phyloP scores from a whole-genome alignment of 805 yeast genomes.

The Candida ortonii region DNA sequence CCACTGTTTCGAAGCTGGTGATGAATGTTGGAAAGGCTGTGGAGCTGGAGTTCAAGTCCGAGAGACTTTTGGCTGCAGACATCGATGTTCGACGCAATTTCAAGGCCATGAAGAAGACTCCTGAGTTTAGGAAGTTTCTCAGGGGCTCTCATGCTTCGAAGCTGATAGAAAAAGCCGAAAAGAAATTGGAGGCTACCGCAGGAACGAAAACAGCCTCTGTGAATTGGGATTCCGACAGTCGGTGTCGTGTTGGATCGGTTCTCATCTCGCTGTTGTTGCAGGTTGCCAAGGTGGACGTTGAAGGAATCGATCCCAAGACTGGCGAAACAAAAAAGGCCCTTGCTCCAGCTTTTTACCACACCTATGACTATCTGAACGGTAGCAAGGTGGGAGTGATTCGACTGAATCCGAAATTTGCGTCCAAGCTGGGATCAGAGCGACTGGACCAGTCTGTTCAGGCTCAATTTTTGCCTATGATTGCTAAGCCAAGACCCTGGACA shows the following conservation, averaged over 20 bases:
- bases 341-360: constrained; percentile 89
- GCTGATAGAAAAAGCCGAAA: constrained; percentile 27
- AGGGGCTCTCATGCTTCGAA: constrained; percentile 31
- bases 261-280: constrained; percentile 71
- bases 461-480: constrained; percentile 88
- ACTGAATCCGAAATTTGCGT: constrained; percentile 66
- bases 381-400: constrained; percentile 77
- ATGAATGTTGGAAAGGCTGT: constrained; percentile 78
- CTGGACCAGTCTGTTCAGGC: constrained; percentile 66
- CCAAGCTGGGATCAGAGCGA: constrained; percentile 64
- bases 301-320: constrained; percentile 78
- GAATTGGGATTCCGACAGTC: constrained; percentile 32
- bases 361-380: constrained; percentile 79
- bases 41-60: constrained; percentile 79
- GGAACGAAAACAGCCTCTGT: constrained; percentile 10
- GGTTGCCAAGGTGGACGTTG: constrained; percentile 78
- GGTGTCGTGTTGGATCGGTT: constrained; percentile 78
- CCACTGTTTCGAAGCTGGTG: constrained; percentile 81
- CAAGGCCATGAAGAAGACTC: constrained; percentile 45
- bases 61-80: constrained; percentile 57
- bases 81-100: constrained; percentile 52
- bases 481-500: constrained; percentile 87
- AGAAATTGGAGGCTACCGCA: constrained; percentile 21
- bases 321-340: constrained; percentile 61
- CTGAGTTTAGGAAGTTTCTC: constrained; percentile 39